Percentiles rank a stretch among this genome's conserved stretches.
Evolutionary conservation across 208 protist genomes (phyloP).

Genomic region (Acanthamoeba divionensis): DNA sequence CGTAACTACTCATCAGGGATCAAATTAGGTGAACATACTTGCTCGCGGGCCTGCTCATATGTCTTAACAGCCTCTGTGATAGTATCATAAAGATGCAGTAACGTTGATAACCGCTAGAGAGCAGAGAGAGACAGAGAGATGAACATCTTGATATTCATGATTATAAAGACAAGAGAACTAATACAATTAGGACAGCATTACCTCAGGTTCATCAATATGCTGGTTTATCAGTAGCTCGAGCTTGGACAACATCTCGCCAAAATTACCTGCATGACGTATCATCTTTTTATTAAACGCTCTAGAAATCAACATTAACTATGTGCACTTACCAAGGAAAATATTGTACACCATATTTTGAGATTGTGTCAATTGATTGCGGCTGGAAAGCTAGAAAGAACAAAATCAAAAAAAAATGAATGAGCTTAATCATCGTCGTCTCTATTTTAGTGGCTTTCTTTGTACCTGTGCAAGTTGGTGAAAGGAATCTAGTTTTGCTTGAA

Average conservation of each 20-base stretch:
- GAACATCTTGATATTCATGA: background rate
- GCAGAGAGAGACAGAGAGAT: background rate
- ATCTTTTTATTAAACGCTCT: no score
- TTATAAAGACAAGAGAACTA: background rate
- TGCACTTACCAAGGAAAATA: no score
- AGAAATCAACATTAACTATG: no score
- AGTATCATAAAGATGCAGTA: slow-evolving; percentile 21
- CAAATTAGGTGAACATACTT: background rate
- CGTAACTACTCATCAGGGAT: background rate
- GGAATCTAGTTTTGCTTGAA: no score
- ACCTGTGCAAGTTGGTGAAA: no score
- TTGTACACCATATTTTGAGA: no score
- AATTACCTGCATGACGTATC: background rate
- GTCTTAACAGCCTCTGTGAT: slow-evolving; percentile 47
- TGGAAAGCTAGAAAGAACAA: no score
- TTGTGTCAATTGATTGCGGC: no score
- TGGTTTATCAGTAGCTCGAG: slow-evolving; percentile 41
- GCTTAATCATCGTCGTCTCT: no score
- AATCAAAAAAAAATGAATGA: no score
- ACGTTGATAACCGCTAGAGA: background rate
- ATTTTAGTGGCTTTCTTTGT: no score
- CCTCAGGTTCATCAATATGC: slow-evolving; percentile 39
- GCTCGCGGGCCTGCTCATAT: background rate
- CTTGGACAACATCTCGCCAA: slow-evolving; percentile 45
- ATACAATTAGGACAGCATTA: background rate